Percentiles rank a stretch among this genome's conserved stretches.
These are phyloP conservation scores for Phytophthora pini DNA, from an alignment of 352 stramenopile species.

Conservation along the genomic window DNA sequence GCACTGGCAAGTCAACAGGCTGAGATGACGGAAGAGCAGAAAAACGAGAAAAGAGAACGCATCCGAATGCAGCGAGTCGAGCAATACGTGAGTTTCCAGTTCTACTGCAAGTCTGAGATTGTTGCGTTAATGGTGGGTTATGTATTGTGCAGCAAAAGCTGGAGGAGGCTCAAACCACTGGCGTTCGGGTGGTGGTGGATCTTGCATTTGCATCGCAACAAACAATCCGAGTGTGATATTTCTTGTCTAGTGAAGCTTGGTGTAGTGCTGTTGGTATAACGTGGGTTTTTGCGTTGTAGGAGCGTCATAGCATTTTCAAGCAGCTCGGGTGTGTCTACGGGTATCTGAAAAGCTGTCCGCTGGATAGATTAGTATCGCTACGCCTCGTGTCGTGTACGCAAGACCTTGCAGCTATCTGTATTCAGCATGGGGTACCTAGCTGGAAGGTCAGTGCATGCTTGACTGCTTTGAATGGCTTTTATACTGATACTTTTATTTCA, in stretches of 20 bases:
- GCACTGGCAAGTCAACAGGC: slow-evolving; percentile 4
- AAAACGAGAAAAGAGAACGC: slow-evolving; percentile 52
- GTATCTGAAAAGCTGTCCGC: slow-evolving; percentile 74
- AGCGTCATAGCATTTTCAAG: slow-evolving; percentile 83
- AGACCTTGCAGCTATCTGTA: slow-evolving; percentile 38
- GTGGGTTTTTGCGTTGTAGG: slow-evolving; percentile 39
- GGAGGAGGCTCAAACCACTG: slow-evolving; percentile 40
- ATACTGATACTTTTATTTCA: neutral
- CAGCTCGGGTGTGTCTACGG: slow-evolving; percentile 81
- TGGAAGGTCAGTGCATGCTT: slow-evolving; percentile 61
- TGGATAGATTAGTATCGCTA: slow-evolving; percentile 69
- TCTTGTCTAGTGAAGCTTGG: neutral
- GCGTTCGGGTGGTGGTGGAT: slow-evolving; percentile 73
- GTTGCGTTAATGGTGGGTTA: neutral
- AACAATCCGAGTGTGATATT: slow-evolving; percentile 42
- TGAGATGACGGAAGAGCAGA: slow-evolving; percentile 52
- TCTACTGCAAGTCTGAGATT: neutral
- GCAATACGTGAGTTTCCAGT: slow-evolving; percentile 62
- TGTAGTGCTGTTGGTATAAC: neutral
- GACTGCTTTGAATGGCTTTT: neutral
- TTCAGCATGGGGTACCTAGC: slow-evolving; percentile 47
- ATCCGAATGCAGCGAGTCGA: slow-evolving; percentile 81
- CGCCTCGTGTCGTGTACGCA: slow-evolving; percentile 57
- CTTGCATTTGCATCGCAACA: slow-evolving; percentile 61
- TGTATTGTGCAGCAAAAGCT: slow-evolving; percentile 73